Percentiles rank a stretch among this genome's conserved stretches.
phyloP scores from a whole-genome alignment of 192 early-diverging fungal species.

The Chytriomyces sp. region DNA sequence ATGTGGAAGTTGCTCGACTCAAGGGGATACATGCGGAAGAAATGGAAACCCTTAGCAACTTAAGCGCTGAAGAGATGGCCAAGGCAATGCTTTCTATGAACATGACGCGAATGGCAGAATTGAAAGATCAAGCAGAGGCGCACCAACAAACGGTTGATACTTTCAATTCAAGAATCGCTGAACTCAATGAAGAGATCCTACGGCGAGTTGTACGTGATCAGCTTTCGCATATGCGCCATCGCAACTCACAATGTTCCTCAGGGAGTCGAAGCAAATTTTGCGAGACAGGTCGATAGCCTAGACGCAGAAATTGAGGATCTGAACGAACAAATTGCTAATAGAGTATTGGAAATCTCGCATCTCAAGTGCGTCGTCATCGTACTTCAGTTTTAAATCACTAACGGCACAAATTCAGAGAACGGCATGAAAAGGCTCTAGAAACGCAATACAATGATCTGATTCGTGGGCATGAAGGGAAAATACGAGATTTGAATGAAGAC shows the following conservation, averaged over 20 bases:
- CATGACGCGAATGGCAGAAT: conserved; percentile 23
- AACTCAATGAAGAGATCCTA: conserved; percentile 31
- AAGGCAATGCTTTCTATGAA: conserved; percentile 31
- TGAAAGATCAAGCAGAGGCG: conserved; percentile 23
- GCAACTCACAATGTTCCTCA: not conserved
- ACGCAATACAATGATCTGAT: conserved; percentile 17
- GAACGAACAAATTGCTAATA: conserved; percentile 10
- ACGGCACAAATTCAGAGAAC: not conserved
- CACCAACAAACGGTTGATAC: conserved; percentile 22
- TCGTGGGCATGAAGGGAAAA: conserved; percentile 29
- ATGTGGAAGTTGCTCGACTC: conserved; percentile 16
- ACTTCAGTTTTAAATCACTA: not conserved
- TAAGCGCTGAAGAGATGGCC: conserved; percentile 15
- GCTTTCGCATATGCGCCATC: not conserved
- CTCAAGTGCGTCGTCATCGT: conserved; percentile 8
- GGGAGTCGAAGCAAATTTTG: conserved; percentile 22
- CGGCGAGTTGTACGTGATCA: conserved; percentile 7
- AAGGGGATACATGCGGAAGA: conserved; percentile 28
- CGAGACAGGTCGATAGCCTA: conserved; percentile 4
- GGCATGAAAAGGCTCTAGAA: conserved; percentile 28
- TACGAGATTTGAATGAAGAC: conserved; percentile 40
- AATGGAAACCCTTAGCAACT: not conserved
- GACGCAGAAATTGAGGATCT: conserved; percentile 30
- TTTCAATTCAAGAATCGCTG: conserved; percentile 14
- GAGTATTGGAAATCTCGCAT: conserved; percentile 16